phyloP scores from a whole-genome alignment of 306 rosid species.

The Vigna unguiculata region DNA sequence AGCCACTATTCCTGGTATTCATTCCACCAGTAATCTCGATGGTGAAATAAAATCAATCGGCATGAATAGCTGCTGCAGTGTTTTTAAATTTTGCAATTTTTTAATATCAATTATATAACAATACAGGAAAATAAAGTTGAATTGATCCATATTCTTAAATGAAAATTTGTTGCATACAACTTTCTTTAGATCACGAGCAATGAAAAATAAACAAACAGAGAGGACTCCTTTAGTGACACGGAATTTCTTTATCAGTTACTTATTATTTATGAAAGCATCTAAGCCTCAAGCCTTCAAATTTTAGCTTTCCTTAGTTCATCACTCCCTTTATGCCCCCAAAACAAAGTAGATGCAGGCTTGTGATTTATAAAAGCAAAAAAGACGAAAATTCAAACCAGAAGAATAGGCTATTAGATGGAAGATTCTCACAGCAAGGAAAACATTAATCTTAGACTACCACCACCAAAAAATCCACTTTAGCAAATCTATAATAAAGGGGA shows the following conservation, averaged over 20 bases:
- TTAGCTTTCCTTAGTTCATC: not conserved
- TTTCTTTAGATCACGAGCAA: not conserved
- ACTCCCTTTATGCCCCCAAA: constrained; percentile 1
- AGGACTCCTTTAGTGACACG: not conserved
- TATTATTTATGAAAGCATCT: not conserved
- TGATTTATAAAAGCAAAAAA: too few relatives aligned
- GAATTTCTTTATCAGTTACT: constrained; percentile 4
- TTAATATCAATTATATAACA: not conserved
- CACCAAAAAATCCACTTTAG: not conserved
- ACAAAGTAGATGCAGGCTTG: too few relatives aligned
- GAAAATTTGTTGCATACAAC: constrained; percentile 20
- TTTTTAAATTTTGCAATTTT: not conserved
- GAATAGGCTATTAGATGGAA: not conserved
- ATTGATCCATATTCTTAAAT: not conserved
- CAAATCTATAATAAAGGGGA: not conserved
- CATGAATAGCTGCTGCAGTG: constrained; percentile 4
- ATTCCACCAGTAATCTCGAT: not conserved
- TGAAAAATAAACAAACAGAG: not conserved
- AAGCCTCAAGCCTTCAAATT: constrained; percentile 8
- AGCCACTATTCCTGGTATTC: not conserved
- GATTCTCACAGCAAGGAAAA: not conserved
- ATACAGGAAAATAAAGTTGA: not conserved
- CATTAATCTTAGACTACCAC: not conserved
- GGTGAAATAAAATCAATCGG: not conserved
- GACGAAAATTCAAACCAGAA: too few relatives aligned